These are phyloP conservation scores for Pseudonectria foliicola DNA, from an alignment of 2,329 filamentous ascomycete species.

Conservation along the genomic window DNA sequence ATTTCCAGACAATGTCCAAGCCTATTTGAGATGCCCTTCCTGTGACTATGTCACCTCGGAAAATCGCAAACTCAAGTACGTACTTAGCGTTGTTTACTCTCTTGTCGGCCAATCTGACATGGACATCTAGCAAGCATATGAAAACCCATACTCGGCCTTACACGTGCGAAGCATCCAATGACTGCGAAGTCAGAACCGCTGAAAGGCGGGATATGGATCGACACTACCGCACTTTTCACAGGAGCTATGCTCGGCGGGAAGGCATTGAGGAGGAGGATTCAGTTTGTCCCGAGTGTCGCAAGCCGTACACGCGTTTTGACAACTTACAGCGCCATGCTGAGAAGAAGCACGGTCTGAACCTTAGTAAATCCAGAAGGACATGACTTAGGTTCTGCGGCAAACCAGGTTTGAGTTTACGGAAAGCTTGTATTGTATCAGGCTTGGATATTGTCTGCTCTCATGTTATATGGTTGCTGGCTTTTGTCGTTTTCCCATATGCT, in stretches of 20 bases:
- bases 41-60: too few species aligned
- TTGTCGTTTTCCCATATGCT: too few species aligned
- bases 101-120: conserved; percentile 4
- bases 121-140: conserved; percentile 14
- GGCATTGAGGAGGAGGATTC: conserved; percentile 2
- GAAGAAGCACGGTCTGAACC: too few species aligned
- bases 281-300: conserved; percentile 5
- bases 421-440: too few species aligned
- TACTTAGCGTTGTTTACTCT: too few species aligned
- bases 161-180: conserved; percentile 12
- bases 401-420: too few species aligned
- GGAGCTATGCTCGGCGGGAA: conserved; percentile 4
- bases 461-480: too few species aligned
- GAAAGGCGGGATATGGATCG: conserved; percentile 19
- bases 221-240: conserved; percentile 15
- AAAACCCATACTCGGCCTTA: conserved; percentile 16
- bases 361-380: conserved; percentile 8
- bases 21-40: not conserved
- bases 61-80: conserved; percentile 10
- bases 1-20: conserved; percentile 3
- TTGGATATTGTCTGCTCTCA: too few species aligned
- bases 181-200: conserved; percentile 8
- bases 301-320: conserved; percentile 12
- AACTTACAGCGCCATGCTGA: conserved; percentile 5
- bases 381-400: conserved; percentile 6